Base-by-base conservation (phyloP, 805 yeast genomes). In the Cyberlindnera japonica region DNA sequence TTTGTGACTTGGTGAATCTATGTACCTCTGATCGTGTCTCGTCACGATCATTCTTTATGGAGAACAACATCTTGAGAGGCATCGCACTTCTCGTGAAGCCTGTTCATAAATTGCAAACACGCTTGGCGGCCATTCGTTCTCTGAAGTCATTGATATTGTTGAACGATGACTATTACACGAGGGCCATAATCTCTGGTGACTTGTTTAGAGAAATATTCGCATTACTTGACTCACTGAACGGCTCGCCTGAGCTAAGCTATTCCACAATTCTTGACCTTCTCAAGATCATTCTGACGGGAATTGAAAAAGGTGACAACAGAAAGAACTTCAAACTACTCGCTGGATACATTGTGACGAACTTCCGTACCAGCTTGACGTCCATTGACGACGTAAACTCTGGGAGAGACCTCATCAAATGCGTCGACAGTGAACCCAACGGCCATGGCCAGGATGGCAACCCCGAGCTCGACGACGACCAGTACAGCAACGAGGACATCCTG, bases 191-290 rank as follows among this genome's bases (percentile, higher is more conserved):
- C 14, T 67, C 76, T 13, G 66, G 77, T 41, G 71, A 77, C 35
- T 57, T 81, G 5, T 66, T 81, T 38, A 67, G 62, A 4, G 63
- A 68, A 16, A 67, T 81, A 24, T 69, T 85, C 41, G 54, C 59
- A 1, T 64, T 77, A 35, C 67, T 84, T 45, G 61, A 65, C 17
- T 71, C 65, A 12, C 73, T 77, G 9, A 65, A 71, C 6, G 61
- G 67, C 22, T 61, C 63, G 27, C 79, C 84, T 56, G 83, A 81
- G 54, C 62, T 89, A 44, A 72, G 83, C 3, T 83, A 79, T 53
- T 88, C 96, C 0, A 74, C 90, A 6, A 74, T 91, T 47, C 66
- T 88, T 33, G 89, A 84, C 56, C 66, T 90, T 17, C 64, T 81
- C 24, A 83, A 77, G 50, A 66, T 71, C 16, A 53, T 75, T 38